Evolutionary conservation across 2,329 filamentous ascomycete genomes (phyloP), one percentile per base, ranked within the genome.

Genomic region (Coniochaeta sp.): DNA sequence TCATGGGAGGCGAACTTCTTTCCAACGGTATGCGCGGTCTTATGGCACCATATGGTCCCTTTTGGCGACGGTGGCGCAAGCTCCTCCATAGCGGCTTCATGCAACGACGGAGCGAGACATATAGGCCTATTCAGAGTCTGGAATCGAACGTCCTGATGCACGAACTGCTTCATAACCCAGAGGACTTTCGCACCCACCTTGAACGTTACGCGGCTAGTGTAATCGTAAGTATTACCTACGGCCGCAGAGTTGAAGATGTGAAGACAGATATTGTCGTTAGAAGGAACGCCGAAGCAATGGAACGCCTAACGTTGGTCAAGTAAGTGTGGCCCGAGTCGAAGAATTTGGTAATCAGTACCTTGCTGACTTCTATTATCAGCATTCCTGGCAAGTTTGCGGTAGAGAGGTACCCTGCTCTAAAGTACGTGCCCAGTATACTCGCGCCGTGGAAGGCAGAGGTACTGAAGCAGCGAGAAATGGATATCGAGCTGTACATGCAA

Each of bases 61-160:
- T 72, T 54, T 79, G 76, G 77, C 65, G 76, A 17, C 70, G 76
- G 0, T 78, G 76, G 71, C 69, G 76, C 3, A 77, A 77, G 61
- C 62, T 76, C 6, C 66, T 79, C 28, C 77, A 79, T 57, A 67
- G 72, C 58, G 76, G 75, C 1, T 78, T 79, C 38, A 76, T 77
- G 72, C 72, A 74, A 63, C 70, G 72, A 2, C 74, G 74, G 64
- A 78, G 76, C 60, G 74, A 78, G 62, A 71, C 69, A 0, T 77
- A 78, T 44, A 68, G 74, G 1, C 74, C 74, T 0, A 65, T 77
- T 0, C 76, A 79, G 63, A 73, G 69, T 8, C 67, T 76, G 5
- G 76, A 79, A 64, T 75, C 74, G 0, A 73, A 72, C 58, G 72
- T 76, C 1, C 63, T 79, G 12, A 72, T 76, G 68, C 65, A 68